Percentiles rank a stretch among this genome's conserved stretches.
These are phyloP conservation scores for Entonaema liquescens DNA, from an alignment of 495 filamentous ascomycete species.

Conservation along the genomic window DNA sequence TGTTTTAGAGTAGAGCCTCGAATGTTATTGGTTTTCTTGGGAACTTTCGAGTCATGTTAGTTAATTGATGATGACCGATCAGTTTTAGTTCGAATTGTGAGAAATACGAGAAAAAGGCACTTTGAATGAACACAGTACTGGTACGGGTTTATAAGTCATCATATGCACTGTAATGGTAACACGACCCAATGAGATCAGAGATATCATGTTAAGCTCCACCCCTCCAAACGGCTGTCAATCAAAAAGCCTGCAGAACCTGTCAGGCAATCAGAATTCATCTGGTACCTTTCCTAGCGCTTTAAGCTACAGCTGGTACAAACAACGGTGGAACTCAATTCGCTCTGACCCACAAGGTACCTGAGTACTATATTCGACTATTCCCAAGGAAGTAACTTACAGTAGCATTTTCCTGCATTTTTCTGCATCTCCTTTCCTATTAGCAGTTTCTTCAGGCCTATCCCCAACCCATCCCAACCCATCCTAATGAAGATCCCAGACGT, in stretches of 20 bases:
- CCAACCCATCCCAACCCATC: neutral
- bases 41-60: neutral
- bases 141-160: neutral
- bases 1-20: neutral
- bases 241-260: too few species aligned
- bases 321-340: slow-evolving; percentile 26
- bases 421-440: neutral
- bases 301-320: slow-evolving; percentile 19
- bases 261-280: too few species aligned
- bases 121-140: slow-evolving; percentile 12
- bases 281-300: slow-evolving; percentile 10
- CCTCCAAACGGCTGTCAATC: slow-evolving; percentile 11
- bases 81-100: slow-evolving; percentile 1
- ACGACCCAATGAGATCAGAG: slow-evolving; percentile 23
- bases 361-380: slow-evolving; percentile 28
- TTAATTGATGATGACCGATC: too few species aligned
- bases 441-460: too few species aligned
- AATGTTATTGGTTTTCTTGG: neutral
- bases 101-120: slow-evolving; percentile 38
- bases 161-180: slow-evolving; percentile 14
- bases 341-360: slow-evolving; percentile 16
- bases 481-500: neutral
- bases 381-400: slow-evolving; percentile 5
- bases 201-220: neutral
- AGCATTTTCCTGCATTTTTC: neutral